Evolutionary conservation across 1,139 yeast genomes (phyloP), one percentile per base, ranked within the genome.

Genomic region (Pichiaceae sp.): DNA sequence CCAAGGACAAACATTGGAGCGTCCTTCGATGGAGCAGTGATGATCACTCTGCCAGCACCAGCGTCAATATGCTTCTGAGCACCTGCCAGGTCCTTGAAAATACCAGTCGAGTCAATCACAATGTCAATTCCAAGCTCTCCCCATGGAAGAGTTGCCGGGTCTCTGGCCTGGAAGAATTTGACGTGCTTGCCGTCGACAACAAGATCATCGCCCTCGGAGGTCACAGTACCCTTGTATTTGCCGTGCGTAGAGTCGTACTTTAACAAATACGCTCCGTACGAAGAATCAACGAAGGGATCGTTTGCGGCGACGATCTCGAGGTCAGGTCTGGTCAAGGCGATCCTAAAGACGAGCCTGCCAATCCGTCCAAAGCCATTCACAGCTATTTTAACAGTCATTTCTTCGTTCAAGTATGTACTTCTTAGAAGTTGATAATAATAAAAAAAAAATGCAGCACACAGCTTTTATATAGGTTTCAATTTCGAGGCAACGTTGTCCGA

Each of bases 321-420:
- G 71, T 77, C 83, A 49, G 68, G 61, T 75, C 87, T 78, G 42
- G 63, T 39, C 53, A 80, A 65, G 53, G 91, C 89, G 56, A 81
- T 68, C 79, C 93, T 80, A 57, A 81, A 66, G 48, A 82, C 93
- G 40, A 72, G 62, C 63, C 93, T 81, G 55, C 93, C 93, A 62
- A 82, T 82, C 74, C 93, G 78, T 61, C 93, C 93, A 80, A 82
- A 82, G 60, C 93, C 93, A 78, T 82, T 82, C 66, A 82, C 81
- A 69, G 89, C 87, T 67, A 81, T 69, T 46, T 62, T 68, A 54
- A 70, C 28, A 9, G n/a, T 25, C n/a, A 5, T 21, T 21, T n/a
- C n/a, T n/a, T n/a, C n/a, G n/a, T n/a, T n/a, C n/a, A n/a, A n/a
- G n/a, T n/a, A n/a, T n/a, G n/a, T n/a, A n/a, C n/a, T n/a, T n/a